Base-by-base conservation (phyloP, 108 stramenopile genomes). In the Skeletonema marinoi region DNA sequence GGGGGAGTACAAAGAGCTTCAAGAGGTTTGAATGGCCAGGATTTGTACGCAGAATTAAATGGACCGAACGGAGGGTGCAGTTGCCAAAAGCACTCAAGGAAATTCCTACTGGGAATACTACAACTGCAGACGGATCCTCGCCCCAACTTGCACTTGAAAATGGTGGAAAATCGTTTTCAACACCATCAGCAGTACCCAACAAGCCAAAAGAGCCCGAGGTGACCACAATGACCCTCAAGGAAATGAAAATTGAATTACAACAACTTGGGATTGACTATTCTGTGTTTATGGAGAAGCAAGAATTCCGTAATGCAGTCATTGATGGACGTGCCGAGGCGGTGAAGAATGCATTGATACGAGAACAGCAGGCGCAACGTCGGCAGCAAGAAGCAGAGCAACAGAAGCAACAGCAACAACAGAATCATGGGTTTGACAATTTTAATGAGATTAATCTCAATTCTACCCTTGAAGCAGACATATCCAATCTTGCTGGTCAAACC, bases 261-360 rank as follows among this genome's bases (percentile, higher is more conserved):
- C 35, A 44, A 10, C 73, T 65, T 41, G 74, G 30, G 6, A 42
- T 74, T 48, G 48, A 73, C 29, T 36, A 2, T 16, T 21, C 59
- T 19, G 8, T 32, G 2, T 78, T 78, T 48, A 74, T 75, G 35
- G 79, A 80, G 39, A 75, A 75, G 30, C 39, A 29, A 21, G 79
- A 80, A 29, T 31, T 75, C 46, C 48, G 75, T 31, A 61, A 44
- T 29, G 74, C 74, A 12, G 16, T 74, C 1, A 17, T 36, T 17
- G 74, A 44, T 31, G 79, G 66, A 32, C 66, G 73, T 30, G 30
- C 65, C 33, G 54, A 56, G 54, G 54, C 54, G 19, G 54, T 56
- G 54, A 56, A 56, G 25, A 56, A 56, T 56, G 54, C 54, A 25
- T 56, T 56, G 25, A 56, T 56, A 25, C 16, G n/a, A 25, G 54